Percentiles rank a stretch among this genome's conserved stretches.
phyloP scores from a whole-genome alignment of 176 grass and related monocot species.

The Leersia perrieri region DNA sequence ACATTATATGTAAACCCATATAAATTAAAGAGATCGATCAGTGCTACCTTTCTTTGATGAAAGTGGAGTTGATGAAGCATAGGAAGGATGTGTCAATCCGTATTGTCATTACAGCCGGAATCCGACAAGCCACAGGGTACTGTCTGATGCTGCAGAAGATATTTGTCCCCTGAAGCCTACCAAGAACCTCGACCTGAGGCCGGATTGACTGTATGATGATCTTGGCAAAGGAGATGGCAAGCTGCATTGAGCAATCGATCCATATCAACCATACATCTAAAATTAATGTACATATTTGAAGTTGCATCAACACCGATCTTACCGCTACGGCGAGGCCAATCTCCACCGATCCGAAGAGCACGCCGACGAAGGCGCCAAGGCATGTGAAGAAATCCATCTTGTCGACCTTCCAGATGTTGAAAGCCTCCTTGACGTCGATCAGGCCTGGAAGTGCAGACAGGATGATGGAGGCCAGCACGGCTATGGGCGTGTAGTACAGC shows the following conservation, averaged over 20 bases:
- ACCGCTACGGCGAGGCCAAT: conserved; percentile 83
- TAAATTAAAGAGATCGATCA: neutral
- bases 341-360: conserved; percentile 88
- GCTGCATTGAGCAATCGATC: conserved; percentile 38
- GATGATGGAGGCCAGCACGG: conserved; percentile 93
- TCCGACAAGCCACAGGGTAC: conserved; percentile 58
- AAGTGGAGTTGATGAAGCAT: conserved; percentile 85
- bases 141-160: conserved; percentile 77
- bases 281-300: neutral
- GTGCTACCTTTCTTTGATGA: conserved; percentile 78
- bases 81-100: conserved; percentile 79
- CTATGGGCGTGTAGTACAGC: conserved; percentile 90
- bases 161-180: conserved; percentile 76
- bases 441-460: conserved; percentile 86
- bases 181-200: conserved; percentile 72
- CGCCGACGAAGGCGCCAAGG: conserved; percentile 72
- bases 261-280: neutral
- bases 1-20: neutral
- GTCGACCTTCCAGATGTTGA: conserved; percentile 78
- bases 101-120: conserved; percentile 43
- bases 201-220: conserved; percentile 74
- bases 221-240: conserved; percentile 77
- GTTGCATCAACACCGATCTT: neutral
- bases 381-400: conserved; percentile 96
- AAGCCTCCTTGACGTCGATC: conserved; percentile 76